Evolutionary conservation across 768 basidiomycete genomes (phyloP), one percentile per base, ranked within the genome.

Genomic region (Coprinopsis sp.): DNA sequence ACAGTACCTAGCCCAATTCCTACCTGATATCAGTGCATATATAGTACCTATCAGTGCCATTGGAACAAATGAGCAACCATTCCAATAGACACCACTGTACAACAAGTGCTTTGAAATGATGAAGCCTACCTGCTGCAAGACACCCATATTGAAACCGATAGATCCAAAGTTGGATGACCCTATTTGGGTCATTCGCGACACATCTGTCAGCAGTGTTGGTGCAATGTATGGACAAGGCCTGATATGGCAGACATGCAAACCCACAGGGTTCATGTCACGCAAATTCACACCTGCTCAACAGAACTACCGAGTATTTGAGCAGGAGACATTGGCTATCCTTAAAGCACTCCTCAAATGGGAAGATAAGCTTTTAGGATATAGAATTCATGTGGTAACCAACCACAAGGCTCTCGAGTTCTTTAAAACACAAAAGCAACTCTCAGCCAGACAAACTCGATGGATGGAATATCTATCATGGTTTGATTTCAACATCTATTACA

Each of bases 1-100:
- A 0, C 56, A 72, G 21, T 74, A 73, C 44, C 31, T 73, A 1
- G 58, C 56, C 2, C 71, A 1, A 57, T n/a, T n/a, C n/a, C n/a
- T n/a, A n/a, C n/a, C n/a, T n/a, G n/a, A n/a, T n/a, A n/a, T n/a
- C n/a, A n/a, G 65, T 0, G 44, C 58, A 1, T 71, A 60, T 29
- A 67, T 61, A 0, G 51, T 53, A 2, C 67, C 66, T 1, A 43
- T 76, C 7, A 44, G 60, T 4, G 43, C 46, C 0, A 65, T 69
- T 42, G 43, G 37, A 0, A 36, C 44, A 18, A 68, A 70, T 50
- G 62, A 59, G 0, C 51, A 44, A 12, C 48, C 47, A 13, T 72
- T 63, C 37, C n/a, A n/a, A n/a, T n/a, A n/a, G n/a, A n/a, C n/a
- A n/a, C n/a, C n/a, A n/a, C n/a, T n/a, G n/a, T n/a, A n/a, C n/a